These are phyloP conservation scores for Gomphus bonarii DNA, from an alignment of 1,284 basidiomycete species.

Conservation along the genomic window DNA sequence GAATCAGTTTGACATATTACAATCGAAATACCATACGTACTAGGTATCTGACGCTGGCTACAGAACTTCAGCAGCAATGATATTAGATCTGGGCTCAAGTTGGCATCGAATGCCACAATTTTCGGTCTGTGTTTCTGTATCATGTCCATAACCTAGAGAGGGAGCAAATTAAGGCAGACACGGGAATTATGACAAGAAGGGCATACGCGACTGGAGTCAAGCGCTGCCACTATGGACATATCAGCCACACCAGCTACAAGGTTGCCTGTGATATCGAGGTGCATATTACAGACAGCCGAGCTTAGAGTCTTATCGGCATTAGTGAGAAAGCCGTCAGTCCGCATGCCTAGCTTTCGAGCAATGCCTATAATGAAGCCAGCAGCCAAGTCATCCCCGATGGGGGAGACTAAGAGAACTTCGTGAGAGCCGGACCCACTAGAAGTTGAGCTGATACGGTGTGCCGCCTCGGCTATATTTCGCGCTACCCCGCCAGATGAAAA, in stretches of 20 bases:
- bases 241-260: conserved; percentile 84
- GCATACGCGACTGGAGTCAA: conserved; percentile 40
- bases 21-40: background rate
- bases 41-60: conserved; percentile 8
- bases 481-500: conserved; percentile 86
- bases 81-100: conserved; percentile 52
- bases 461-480: conserved; percentile 88
- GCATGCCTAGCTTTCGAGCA: conserved; percentile 56
- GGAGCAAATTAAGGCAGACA: background rate
- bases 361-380: conserved; percentile 53
- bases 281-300: conserved; percentile 79
- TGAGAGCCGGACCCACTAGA: conserved; percentile 22
- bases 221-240: conserved; percentile 63
- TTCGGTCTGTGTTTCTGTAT: conserved; percentile 36
- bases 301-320: conserved; percentile 24
- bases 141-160: conserved; percentile 31
- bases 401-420: conserved; percentile 45
- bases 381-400: conserved; percentile 60
- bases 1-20: background rate
- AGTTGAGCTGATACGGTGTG: conserved; percentile 49
- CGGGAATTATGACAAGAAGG: conserved; percentile 4
- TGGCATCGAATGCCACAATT: conserved; percentile 78
- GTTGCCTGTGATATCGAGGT: conserved; percentile 64
- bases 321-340: conserved; percentile 62
- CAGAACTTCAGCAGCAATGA: conserved; percentile 35